Evolutionary conservation across 305 asterid species (phyloP).

Genomic region (Solanum hybrid): DNA sequence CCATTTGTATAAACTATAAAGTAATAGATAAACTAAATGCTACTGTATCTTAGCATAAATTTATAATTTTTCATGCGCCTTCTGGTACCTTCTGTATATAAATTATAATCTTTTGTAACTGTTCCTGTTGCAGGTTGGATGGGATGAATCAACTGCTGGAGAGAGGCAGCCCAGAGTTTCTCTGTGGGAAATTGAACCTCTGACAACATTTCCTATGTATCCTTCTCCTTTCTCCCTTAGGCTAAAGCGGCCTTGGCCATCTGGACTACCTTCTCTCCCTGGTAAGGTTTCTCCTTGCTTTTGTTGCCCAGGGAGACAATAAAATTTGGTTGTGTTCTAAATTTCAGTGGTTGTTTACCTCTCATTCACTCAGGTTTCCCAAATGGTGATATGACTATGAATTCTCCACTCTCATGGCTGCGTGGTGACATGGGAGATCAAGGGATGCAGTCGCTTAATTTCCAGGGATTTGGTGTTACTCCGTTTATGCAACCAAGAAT

Average conservation of each 20-base stretch:
- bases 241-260: slow-evolving; percentile 93
- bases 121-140: slow-evolving; percentile 67
- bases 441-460: slow-evolving; percentile 49
- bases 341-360: not conserved
- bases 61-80: not conserved
- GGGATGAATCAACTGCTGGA: slow-evolving; percentile 99
- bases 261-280: slow-evolving; percentile 66
- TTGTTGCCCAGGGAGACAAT: not conserved
- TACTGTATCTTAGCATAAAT: not conserved
- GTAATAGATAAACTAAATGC: not conserved
- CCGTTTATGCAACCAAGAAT: slow-evolving; percentile 90
- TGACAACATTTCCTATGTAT: slow-evolving; percentile 92
- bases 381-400: slow-evolving; percentile 52
- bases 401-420: slow-evolving; percentile 64
- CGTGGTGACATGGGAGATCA: slow-evolving; percentile 62
- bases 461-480: slow-evolving; percentile 50
- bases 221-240: slow-evolving; percentile 96
- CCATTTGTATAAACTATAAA: not conserved
- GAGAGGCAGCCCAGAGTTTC: slow-evolving; percentile 98
- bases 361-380: slow-evolving; percentile 41
- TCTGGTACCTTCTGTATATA: not conserved
- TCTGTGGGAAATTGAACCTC: slow-evolving; percentile 91
- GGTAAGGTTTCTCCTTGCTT: slow-evolving; percentile 32
- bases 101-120: not conserved
- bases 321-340: not conserved